Percentiles rank a stretch among this genome's conserved stretches.
Evolutionary conservation across 176 grass and related monocot species (phyloP).

Genomic region (Oryza meridionalis): DNA sequence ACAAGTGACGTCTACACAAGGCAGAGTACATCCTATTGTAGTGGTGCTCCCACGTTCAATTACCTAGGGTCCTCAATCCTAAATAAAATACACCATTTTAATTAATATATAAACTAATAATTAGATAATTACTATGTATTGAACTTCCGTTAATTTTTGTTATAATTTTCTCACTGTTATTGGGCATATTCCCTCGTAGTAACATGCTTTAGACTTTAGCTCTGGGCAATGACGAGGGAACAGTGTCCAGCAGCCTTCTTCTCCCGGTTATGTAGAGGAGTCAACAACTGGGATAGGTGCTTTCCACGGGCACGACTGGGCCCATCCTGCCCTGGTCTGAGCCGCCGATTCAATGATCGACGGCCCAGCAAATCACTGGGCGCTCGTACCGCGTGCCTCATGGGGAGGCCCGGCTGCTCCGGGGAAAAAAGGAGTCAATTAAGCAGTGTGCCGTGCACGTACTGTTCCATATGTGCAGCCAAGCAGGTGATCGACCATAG

Average conservation of each 20-base stretch:
- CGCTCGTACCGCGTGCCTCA: constrained; percentile 12
- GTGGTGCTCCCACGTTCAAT: too few species aligned
- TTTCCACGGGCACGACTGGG: neutral
- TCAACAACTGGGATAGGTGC: neutral
- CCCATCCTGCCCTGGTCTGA: neutral
- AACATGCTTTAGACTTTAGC: too few species aligned
- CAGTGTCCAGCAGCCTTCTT: neutral
- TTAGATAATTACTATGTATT: too few species aligned
- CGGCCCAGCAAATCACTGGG: neutral
- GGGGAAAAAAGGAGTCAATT: neutral
- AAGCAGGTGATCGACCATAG: neutral
- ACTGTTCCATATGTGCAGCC: neutral
- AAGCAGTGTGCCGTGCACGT: neutral
- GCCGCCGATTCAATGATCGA: neutral
- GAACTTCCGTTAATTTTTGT: too few species aligned
- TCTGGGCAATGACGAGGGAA: neutral
- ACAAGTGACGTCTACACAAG: neutral
- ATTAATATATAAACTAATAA: too few species aligned
- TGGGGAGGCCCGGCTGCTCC: constrained; percentile 15
- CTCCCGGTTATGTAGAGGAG: neutral
- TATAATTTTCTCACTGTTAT: too few species aligned
- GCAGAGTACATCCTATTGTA: neutral
- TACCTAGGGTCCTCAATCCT: too few species aligned
- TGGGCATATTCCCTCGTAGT: neutral
- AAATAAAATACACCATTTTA: too few species aligned